Evolutionary conservation across 1,139 yeast genomes (phyloP).

Genomic region (Zhuliangozyma parablackwelliae): DNA sequence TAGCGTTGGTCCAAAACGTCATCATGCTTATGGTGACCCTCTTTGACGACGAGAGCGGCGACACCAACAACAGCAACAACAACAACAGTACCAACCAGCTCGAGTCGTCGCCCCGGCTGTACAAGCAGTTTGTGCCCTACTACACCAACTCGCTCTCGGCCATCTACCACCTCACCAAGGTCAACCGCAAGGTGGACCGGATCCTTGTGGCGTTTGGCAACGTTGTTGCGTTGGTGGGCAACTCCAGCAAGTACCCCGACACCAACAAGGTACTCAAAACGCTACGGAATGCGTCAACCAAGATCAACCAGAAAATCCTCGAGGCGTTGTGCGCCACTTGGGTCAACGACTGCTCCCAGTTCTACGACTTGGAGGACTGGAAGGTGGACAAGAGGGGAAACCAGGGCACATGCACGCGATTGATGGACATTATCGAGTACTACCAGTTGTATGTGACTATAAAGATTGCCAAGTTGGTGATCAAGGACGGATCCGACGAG

Average conservation of each 20-base stretch:
- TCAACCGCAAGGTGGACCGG: constrained; percentile 26
- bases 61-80: neutral
- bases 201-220: constrained; percentile 33
- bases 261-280: constrained; percentile 36
- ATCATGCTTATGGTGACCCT: constrained; percentile 24
- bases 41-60: constrained; percentile 26
- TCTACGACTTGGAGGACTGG: constrained; percentile 44
- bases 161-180: constrained; percentile 30
- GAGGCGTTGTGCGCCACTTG: constrained; percentile 46
- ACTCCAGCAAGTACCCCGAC: constrained; percentile 26
- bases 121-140: constrained; percentile 36
- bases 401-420: constrained; percentile 27
- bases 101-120: constrained; percentile 34
- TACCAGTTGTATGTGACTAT: constrained; percentile 34
- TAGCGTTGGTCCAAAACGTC: constrained; percentile 23
- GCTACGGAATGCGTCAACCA: constrained; percentile 28
- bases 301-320: constrained; percentile 36
- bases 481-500: constrained; percentile 13
- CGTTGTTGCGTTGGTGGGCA: constrained; percentile 31
- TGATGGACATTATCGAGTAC: constrained; percentile 32
- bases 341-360: constrained; percentile 47
- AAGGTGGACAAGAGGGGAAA: constrained; percentile 17
- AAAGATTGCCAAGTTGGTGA: constrained; percentile 26
- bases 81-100: no score
- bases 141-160: constrained; percentile 43